Evolutionary conservation across 352 stramenopile species (phyloP), one percentile per base, ranked within the genome.

Genomic region (Globisporangium megalacanthum): DNA sequence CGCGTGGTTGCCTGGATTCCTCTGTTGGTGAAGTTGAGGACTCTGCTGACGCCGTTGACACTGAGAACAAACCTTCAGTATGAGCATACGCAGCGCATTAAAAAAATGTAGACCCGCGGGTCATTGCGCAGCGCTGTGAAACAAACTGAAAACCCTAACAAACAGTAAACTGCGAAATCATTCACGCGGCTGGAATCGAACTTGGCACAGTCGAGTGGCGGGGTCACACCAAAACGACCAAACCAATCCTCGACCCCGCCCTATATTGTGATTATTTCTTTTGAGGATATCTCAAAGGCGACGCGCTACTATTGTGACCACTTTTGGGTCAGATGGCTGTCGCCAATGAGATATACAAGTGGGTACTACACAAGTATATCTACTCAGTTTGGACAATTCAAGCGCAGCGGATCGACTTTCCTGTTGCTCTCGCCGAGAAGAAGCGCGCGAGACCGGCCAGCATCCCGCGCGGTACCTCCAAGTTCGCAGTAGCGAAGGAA

Each of bases 201-300:
- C 50, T 50, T 51, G 44, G 45, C 44, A n/a, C 60, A 58, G 41
- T 58, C 2, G 53, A 20, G 44, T 61, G 57, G 49, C 31, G 60
- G 59, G 59, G 37, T 52, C 52, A 46, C 0, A 15, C 22, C 47
- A 47, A 65, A 54, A 64, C 52, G 33, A 53, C 53, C 58, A 65
- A 14, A 65, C 39, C 53, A 65, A 49, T 49, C 48, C 31, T 19
- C 39, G 20, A 45, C 60, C 48, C 20, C 6, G 41, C n/a, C 36
- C 35, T 25, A 22, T 56, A 37, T 48, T 56, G n/a, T 9, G n/a
- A n/a, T 41, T 20, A 50, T 17, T 29, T 41, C 15, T 19, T 9
- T 20, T 11, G 7, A n/a, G 20, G n/a, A 39, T 49, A 41, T 56
- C 37, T 56, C 19, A 41, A 56, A 49, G 31, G 37, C 39, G 51